phyloP scores from a whole-genome alignment of 1,139 yeast species.

The Geotrichum carabidarum region DNA sequence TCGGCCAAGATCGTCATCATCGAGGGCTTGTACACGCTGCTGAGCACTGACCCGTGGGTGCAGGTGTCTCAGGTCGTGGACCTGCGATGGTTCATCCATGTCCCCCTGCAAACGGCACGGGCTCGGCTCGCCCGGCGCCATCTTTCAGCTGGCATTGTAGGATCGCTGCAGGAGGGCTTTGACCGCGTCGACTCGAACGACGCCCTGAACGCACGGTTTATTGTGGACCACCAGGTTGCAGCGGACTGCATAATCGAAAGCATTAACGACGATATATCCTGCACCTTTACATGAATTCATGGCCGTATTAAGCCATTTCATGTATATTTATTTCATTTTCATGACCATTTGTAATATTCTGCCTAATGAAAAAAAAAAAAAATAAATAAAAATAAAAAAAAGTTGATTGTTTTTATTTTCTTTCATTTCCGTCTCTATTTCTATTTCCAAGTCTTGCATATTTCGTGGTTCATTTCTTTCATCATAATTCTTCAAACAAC shows the following conservation, averaged over 20 bases:
- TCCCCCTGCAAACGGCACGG: slow-evolving; percentile 46
- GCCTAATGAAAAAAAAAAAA: too few species aligned
- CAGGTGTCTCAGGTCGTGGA: slow-evolving; percentile 33
- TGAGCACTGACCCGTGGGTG: slow-evolving; percentile 39
- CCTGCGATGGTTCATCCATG: slow-evolving; percentile 40
- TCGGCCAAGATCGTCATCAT: slow-evolving; percentile 47
- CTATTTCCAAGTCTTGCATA: too few species aligned
- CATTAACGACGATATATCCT: slow-evolving; percentile 21
- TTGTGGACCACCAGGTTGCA: slow-evolving; percentile 43
- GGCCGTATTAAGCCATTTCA: too few species aligned
- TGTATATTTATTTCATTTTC: neutral
- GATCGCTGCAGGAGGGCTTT: slow-evolving; percentile 53
- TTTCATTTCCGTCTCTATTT: too few species aligned
- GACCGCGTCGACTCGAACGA: slow-evolving; percentile 66
- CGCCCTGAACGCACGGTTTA: slow-evolving; percentile 57
- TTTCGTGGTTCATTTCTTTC: too few species aligned
- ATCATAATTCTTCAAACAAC: neutral
- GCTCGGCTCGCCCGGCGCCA: slow-evolving; percentile 68
- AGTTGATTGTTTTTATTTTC: too few species aligned
- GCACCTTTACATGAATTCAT: neutral
- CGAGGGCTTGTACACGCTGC: slow-evolving; percentile 47
- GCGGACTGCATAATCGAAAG: slow-evolving; percentile 29
- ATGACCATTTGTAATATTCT: too few species aligned
- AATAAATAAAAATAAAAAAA: too few species aligned
- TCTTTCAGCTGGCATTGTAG: slow-evolving; percentile 60